Percentiles rank a stretch among this genome's conserved stretches.
These are phyloP conservation scores for Nitzschia putrida DNA, from an alignment of 108 stramenopile species.

Conservation along the genomic window DNA sequence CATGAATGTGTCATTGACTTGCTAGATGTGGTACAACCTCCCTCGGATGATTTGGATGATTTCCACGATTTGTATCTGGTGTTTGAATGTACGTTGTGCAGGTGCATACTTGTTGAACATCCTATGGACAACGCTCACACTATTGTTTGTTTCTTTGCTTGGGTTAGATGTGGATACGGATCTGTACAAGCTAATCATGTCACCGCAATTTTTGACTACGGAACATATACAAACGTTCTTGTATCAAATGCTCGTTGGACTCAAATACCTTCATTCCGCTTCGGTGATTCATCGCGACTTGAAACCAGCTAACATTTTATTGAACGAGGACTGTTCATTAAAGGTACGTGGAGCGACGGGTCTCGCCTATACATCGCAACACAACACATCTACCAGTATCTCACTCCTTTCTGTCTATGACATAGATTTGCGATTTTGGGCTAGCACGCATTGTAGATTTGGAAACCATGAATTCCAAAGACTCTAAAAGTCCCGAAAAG, in stretches of 20 bases:
- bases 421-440: slow-evolving; percentile 96
- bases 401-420: not conserved
- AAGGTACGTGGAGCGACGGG: slow-evolving; percentile 55
- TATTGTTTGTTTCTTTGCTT: slow-evolving; percentile 20
- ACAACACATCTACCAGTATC: not conserved
- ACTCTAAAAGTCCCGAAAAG: slow-evolving; percentile 1
- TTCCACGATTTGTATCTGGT: slow-evolving; percentile 90
- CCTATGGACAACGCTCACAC: slow-evolving; percentile 25
- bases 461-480: slow-evolving; percentile 14
- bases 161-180: slow-evolving; percentile 96
- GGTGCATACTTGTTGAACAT: not conserved
- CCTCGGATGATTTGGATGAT: slow-evolving; percentile 64
- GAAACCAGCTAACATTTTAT: slow-evolving; percentile 87
- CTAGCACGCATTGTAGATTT: slow-evolving; percentile 89
- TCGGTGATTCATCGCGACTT: slow-evolving; percentile 92
- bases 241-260: slow-evolving; percentile 95
- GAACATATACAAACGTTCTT: slow-evolving; percentile 98
- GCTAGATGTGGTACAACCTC: slow-evolving; percentile 87
- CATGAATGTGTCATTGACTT: slow-evolving; percentile 92
- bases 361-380: not conserved
- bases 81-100: slow-evolving; percentile 65
- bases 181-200: slow-evolving; percentile 97
- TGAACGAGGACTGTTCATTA: slow-evolving; percentile 97
- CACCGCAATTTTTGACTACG: slow-evolving; percentile 95
- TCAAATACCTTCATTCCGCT: slow-evolving; percentile 92